Conservation (phyloP, 192 early-diverging fungal genomes). For the Coemansia sp. region DNA sequence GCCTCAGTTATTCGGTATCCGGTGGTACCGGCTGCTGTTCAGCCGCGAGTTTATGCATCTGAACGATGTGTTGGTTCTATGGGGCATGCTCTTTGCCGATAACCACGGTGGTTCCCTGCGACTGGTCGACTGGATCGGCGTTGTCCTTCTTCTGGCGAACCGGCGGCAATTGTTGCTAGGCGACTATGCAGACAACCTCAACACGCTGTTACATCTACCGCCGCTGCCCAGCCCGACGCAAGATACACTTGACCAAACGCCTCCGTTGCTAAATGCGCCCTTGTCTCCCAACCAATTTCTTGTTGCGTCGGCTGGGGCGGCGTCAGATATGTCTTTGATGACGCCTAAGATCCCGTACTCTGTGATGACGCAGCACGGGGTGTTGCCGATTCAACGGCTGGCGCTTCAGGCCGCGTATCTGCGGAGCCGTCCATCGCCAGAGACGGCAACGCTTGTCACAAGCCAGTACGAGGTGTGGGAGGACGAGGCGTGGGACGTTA, state of each 20-base stretch:
- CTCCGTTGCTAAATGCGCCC: constrained; percentile 31
- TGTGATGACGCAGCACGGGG: constrained; percentile 8
- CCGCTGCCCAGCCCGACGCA: constrained; percentile 51
- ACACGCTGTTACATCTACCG: constrained; percentile 65
- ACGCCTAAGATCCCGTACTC: constrained; percentile 18
- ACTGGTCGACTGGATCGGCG: constrained; percentile 81
- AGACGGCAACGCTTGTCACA: constrained; percentile 58
- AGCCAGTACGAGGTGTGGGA: constrained; percentile 61
- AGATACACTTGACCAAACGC: constrained; percentile 36
- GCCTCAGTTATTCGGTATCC: constrained; percentile 93
- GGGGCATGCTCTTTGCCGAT: constrained; percentile 92
- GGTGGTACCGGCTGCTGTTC: constrained; percentile 93
- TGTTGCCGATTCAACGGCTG: constrained; percentile 47
- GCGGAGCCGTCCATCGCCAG: constrained; percentile 59
- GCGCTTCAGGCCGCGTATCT: constrained; percentile 69
- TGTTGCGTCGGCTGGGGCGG: not conserved
- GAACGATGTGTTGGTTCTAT: constrained; percentile 70
- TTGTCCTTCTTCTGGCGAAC: constrained; percentile 74
- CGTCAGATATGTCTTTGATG: constrained; percentile 2
- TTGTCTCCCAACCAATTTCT: constrained; percentile 9
- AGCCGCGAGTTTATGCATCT: constrained; percentile 80
- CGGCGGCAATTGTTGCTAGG: constrained; percentile 59
- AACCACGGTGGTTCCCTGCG: constrained; percentile 64
- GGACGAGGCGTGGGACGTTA: constrained; percentile 40
- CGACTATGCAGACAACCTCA: constrained; percentile 69